Evolutionary conservation across 371 early-diverging fungal species (phyloP), one percentile per base, ranked within the genome.

Genomic region (Mucor saturninus): DNA sequence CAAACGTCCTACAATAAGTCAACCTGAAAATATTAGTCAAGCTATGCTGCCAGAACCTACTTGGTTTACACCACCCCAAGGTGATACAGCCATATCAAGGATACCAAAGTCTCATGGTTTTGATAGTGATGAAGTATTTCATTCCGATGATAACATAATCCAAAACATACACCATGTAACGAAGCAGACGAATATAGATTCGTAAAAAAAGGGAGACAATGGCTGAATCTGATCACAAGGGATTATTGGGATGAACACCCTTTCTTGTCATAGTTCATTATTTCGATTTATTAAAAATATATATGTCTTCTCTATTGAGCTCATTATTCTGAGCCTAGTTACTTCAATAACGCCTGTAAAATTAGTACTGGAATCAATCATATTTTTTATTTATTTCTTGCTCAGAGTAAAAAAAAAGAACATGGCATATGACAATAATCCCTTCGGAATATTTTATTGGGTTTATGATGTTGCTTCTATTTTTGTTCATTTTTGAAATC

Each of bases 121-220:
- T 51, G 31, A 51, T 55, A 55, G 43, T 40, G 30, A 55, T 55
- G 56, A 55, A 43, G 43, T 26, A 1, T 55, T 55, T 43, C 28
- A 55, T 29, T 60, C 37, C n/a, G 60, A 60, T 42, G 11, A 60
- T 42, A 52, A 51, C 43, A 42, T 30, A 29, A 32, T 31, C 32
- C 32, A 52, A 60, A 42, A 31, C 32, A 42, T n/a, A 42, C 3
- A 42, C n/a, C n/a, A 10, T 38, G 38, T 42, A n/a, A n/a, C 7
- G 13, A 42, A 42, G 13, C 42, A 11, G 42, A 42, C 11, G 42
- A 42, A 11, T 42, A 13, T 42, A 11, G 42, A 9, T 42, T 42
- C 11, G 42, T 42, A 3, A 42, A 42, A 11, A 7, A 42, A 7
- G 11, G 11, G 8, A n/a, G n/a, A 4, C 42, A n/a, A 42, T 42